Base-by-base conservation (phyloP, 2,329 filamentous ascomycete species). In the Ophiocordyceps camponoti-saundersi region DNA sequence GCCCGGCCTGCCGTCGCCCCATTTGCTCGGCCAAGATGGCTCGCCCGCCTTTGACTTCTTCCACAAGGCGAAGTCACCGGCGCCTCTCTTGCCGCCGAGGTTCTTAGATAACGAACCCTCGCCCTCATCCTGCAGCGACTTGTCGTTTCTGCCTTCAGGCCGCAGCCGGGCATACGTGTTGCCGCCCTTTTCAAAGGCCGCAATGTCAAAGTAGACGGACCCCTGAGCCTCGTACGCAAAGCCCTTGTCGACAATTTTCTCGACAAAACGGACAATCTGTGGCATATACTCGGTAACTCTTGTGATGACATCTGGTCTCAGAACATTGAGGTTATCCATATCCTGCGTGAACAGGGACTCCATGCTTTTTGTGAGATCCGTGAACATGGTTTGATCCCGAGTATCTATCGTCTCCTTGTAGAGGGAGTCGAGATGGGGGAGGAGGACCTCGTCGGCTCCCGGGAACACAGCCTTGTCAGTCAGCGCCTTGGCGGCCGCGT, bases 191-290 rank as follows among this genome's bases (percentile, higher is more conserved):
- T 95, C 88, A 57, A 95, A 96, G 0, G 85, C 78, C 5, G 73
- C 70, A 52, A 94, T 95, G 56, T 95, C 90, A 52, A 95, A 96
- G 64, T 95, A 95, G 0, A 96, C 87, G 0, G 86, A 94, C 0
- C 88, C 89, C 54, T 92, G 84, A 0, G 72, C 66, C 56, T 78
- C 73, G 53, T 96, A 96, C 2, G 82, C 90, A 55, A 89, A 95
- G 0, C 85, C 83, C 59, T 95, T 94, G 46, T 82, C 68, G 21
- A 93, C 78, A 48, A 95, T 85, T 52, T 75, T 79, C 56, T 90
- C 76, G 0, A 95, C 86, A 52, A 94, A 95, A 11, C 75, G 69
- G 43, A 85, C 86, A 57, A 96, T 95, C 57, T 94, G 80, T 0
- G 81, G 80, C 4, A 90, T 84, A 55, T 92, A 95, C 56, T 95